Base-by-base conservation (phyloP, 2,329 filamentous ascomycete species). In the Cladosporium sp. region DNA sequence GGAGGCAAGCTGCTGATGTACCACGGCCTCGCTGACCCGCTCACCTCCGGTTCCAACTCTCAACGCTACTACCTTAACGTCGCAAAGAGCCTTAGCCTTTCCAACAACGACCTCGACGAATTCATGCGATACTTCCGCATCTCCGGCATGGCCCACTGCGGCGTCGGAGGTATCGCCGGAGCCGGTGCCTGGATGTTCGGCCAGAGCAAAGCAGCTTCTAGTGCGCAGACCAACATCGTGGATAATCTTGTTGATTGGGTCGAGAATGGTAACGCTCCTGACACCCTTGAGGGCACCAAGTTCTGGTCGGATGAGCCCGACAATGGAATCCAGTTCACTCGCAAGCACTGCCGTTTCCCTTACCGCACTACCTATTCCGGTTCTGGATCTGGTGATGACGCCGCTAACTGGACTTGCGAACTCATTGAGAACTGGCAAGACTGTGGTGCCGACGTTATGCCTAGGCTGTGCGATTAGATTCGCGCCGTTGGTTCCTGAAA, bases 121-220 rank as follows among this genome's bases (percentile, higher is more conserved):
- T 74, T 75, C 64, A 64, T 77, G 42, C 76, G 81, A 43, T 78
- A 75, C 67, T 84, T 84, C 72, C 74, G 74, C 36, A 79, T 79
- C 67, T 78, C 67, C 59, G 83, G 82, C 4, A 80, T 82, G 72
- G 72, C 68, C 2, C 82, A 84, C 66, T 84, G 82, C 64, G 61
- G 76, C 78, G 63, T 65, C 1, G 78, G 77, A 19, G 67, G 68
- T 6, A 69, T 70, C 36, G 61, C 62, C 17, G 77, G 77, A 3
- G 69, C 73, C 11, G 74, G 77, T 34, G 72, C 77, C 1, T 73
- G 75, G 64, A 74, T 72, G 61, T 73, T 80, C 62, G 75, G 71
- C 61, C 59, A 77, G 69, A 66, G 67, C 59, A 58, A 59, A 6
- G 60, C 51, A n/a, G 68, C 67, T 1, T 60, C 61, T n/a, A 52